These are phyloP conservation scores for Talaromyces thailandensis DNA, from an alignment of 495 filamentous ascomycete genomes.

Conservation along the genomic window DNA sequence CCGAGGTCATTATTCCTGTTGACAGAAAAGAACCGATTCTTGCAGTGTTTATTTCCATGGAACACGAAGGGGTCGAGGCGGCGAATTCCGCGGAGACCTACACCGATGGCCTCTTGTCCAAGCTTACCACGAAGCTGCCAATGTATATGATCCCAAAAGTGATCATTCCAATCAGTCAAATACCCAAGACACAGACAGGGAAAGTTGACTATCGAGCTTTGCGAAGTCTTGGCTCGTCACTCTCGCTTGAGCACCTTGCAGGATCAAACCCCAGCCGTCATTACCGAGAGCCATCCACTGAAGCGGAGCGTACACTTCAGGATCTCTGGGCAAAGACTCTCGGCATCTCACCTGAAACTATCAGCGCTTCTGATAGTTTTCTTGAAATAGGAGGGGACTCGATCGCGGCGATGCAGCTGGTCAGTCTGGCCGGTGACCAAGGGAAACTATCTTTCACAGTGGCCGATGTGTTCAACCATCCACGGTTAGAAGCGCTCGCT, in stretches of 20 bases:
- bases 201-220: slow-evolving; percentile 47
- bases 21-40: background rate
- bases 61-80: no score
- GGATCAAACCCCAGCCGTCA: background rate
- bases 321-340: slow-evolving; percentile 25
- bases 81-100: no score
- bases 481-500: slow-evolving; percentile 16
- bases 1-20: background rate
- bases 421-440: slow-evolving; percentile 25
- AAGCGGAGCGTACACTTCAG: slow-evolving; percentile 18
- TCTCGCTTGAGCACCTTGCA: no score
- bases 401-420: slow-evolving; percentile 47
- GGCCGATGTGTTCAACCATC: slow-evolving; percentile 24
- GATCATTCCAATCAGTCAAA: slow-evolving; percentile 37
- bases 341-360: slow-evolving; percentile 14
- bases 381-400: slow-evolving; percentile 49
- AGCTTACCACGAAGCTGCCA: slow-evolving; percentile 14
- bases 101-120: background rate
- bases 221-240: background rate
- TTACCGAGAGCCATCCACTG: background rate
- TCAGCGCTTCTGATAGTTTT: slow-evolving; percentile 39
- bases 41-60: no score
- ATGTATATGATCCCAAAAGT: slow-evolving; percentile 46
- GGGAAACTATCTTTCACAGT: slow-evolving; percentile 32
- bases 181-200: slow-evolving; percentile 40